phyloP scores from a whole-genome alignment of 2,329 filamentous ascomycete genomes.

The Tolypocladium ovalisporum region DNA sequence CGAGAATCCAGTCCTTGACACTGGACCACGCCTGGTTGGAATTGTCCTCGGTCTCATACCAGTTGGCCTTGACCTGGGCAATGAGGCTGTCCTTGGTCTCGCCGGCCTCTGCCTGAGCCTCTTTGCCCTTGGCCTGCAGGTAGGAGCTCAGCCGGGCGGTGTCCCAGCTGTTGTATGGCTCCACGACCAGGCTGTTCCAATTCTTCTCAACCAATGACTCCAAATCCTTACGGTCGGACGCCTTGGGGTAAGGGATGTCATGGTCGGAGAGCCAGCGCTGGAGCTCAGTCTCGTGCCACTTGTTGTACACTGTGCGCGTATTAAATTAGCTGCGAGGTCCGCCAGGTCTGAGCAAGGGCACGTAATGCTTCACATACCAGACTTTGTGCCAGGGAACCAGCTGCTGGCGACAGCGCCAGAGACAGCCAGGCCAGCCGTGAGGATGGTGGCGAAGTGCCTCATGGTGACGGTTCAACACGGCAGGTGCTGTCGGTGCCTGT shows the following conservation, averaged over 20 bases:
- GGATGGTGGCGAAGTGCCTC: constrained; percentile 63
- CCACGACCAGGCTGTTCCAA: constrained; percentile 69
- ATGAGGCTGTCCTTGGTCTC: constrained; percentile 59
- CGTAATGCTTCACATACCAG: constrained; percentile 46
- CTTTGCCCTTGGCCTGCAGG: constrained; percentile 58
- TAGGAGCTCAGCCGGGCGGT: constrained; percentile 56
- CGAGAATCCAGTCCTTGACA: constrained; percentile 85
- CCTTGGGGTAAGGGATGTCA: constrained; percentile 79
- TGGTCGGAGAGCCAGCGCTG: constrained; percentile 95
- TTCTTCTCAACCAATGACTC: constrained; percentile 80
- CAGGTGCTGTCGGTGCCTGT: background rate
- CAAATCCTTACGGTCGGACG: constrained; percentile 89
- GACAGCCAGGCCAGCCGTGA: constrained; percentile 62
- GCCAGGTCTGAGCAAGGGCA: background rate
- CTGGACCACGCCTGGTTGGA: constrained; percentile 59
- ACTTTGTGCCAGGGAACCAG: constrained; percentile 68
- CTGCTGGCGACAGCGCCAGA: constrained; percentile 60
- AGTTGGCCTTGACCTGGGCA: constrained; percentile 58
- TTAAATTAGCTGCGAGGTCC: background rate
- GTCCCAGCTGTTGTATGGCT: constrained; percentile 72
- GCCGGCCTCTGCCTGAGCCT: constrained; percentile 56
- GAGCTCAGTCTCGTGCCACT: constrained; percentile 96
- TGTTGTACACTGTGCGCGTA: constrained; percentile 69
- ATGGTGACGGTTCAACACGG: constrained; percentile 36
- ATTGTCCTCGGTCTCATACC: constrained; percentile 71